Base-by-base conservation (phyloP, 2,329 filamentous ascomycete species). In the Verticillium zaregamsianum region DNA sequence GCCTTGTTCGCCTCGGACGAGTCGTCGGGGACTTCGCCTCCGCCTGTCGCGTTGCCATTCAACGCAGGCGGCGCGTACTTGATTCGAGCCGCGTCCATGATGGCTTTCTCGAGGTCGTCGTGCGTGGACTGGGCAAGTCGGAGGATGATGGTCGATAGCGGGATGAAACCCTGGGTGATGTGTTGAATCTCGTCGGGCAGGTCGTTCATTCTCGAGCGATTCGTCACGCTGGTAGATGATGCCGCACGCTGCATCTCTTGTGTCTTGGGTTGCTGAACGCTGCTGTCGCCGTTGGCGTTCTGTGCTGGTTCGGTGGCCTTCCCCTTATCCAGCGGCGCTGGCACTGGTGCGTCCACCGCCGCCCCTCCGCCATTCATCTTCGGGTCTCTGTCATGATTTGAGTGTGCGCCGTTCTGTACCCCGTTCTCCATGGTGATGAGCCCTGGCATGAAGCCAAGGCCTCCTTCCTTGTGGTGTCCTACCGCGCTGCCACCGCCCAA, bases 41-140 rank as follows among this genome's bases (percentile, higher is more conserved):
- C 62, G 60, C 77, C 73, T 35, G 76, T 72, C 5, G 76, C 69
- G 65, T 81, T 85, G 40, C 84, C 82, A 64, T 89, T 88, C 58
- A 79, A 70, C 37, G 77, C 74, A 12, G 66, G 76, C 40, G 79
- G 73, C 1, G 86, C 82, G 20, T 89, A 69, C 31, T 89, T 86
- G 71, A 91, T 86, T 62, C 88, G 85, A 33, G 90, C 86, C 74
- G 97, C 78, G 63, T 89, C 85, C 40, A 82, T 78, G 54, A 97
- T 83, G 64, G 90, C 82, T 9, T 90, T 88, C 57, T 86, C 82
- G 35, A 98, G 80, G 60, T 89, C 86, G 71, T 91, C 92, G 75
- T 93, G 93, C 57, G 91, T 92, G 69, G 89, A 87, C 74, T 97
- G 93, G 37, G 91, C 89, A 40, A 95, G 84, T 67, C 95, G 88